Evolutionary conservation across 306 rosid species (phyloP).

Genomic region (Prosopis cineraria): DNA sequence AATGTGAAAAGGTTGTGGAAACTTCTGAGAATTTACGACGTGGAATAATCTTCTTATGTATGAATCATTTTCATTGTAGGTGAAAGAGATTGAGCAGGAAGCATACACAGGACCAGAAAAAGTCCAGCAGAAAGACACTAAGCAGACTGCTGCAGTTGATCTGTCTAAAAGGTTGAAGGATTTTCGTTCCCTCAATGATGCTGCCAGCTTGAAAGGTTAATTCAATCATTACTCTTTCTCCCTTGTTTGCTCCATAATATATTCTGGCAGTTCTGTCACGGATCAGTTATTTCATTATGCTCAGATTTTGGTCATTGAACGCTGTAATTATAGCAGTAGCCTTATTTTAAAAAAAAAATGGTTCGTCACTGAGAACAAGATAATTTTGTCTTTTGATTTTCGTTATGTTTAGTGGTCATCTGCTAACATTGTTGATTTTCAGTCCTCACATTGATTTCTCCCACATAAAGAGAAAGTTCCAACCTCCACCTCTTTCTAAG

Average conservation of each 20-base stretch:
- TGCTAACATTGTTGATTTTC: not conserved
- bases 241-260: not conserved
- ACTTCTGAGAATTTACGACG: not conserved
- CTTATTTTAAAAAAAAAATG: not conserved
- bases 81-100: slow-evolving; percentile 88
- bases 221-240: slow-evolving; percentile 13
- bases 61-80: slow-evolving; percentile 51
- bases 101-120: slow-evolving; percentile 61
- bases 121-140: slow-evolving; percentile 62
- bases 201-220: slow-evolving; percentile 82
- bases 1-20: not conserved
- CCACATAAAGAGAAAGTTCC: not conserved
- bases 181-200: slow-evolving; percentile 79
- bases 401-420: not conserved
- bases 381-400: not conserved
- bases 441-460: not conserved
- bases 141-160: slow-evolving; percentile 86
- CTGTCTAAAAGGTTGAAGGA: slow-evolving; percentile 93
- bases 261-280: not conserved
- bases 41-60: not conserved
- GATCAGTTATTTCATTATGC: not conserved
- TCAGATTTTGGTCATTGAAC: not conserved
- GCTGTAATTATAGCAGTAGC: not conserved
- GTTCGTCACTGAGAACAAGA: not conserved
- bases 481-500: not conserved